Evolutionary conservation across 495 filamentous ascomycete species (phyloP), one percentile per base, ranked within the genome.

Genomic region (Pseudotulostoma volvatum): DNA sequence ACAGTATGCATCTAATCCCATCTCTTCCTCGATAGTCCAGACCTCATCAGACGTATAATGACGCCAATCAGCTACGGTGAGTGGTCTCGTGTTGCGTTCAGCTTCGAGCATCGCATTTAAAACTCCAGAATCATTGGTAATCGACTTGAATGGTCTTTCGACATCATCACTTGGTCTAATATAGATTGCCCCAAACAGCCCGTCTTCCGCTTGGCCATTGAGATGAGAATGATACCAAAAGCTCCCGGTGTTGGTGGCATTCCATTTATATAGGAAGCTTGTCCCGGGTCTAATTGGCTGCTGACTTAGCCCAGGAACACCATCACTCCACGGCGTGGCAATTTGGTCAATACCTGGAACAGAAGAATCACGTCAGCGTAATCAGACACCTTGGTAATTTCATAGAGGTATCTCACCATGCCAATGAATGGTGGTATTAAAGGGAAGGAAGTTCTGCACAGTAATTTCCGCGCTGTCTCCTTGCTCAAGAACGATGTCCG

Each of bases 401-500:
- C 34, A 4, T 38, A 39, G 23, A 38, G 43, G 32, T 46, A 53
- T n/a, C n/a, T n/a, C n/a, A 41, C 70, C 67, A 47, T 73, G 66
- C 36, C 55, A 70, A 42, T 70, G 64, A n/a, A 70, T 46, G 17
- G 57, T 61, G 1, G 55, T 62, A 31, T 69, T 61, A 18, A 59
- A 59, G 1, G 67, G 68, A 31, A 67, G 44, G 1, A 56, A 46
- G 53, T 74, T 76, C 46, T 64, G 55, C 8, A 48, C 37, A 3
- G 36, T 18, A 7, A 76, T 67, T 32, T 66, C 56, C 39, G 74
- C 66, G 21, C 57, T 59, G 47, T 76, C 71, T 3, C 69, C 71
- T 56, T 73, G 64, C 44, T 73, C 67, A 1, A 69, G 53, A 34
- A 69, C 59, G 31, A 76, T 60, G 7, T 64, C 21, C 0, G 70